Conservation (phyloP, 2,329 filamentous ascomycete species). For the Neopestalotiopsis rosae region DNA sequence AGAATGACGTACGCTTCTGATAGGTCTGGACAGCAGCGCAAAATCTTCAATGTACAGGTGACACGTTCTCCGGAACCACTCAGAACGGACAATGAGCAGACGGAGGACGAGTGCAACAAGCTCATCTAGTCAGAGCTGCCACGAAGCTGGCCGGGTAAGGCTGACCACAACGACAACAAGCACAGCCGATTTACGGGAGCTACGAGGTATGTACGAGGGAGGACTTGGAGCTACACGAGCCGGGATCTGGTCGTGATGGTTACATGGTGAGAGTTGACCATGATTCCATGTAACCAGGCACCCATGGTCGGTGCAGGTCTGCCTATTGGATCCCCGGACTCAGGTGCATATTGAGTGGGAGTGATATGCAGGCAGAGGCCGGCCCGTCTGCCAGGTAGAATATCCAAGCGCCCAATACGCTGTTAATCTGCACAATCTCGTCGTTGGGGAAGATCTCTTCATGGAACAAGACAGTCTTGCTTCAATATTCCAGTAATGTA, state of each 20-base stretch:
- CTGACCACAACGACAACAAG: constrained; percentile 20
- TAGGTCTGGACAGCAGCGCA: background rate
- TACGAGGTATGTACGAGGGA: constrained; percentile 13
- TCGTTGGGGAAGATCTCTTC: background rate
- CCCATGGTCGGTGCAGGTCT: constrained; percentile 28
- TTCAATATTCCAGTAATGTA: background rate
- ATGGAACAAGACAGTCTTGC: background rate
- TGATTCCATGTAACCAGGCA: constrained; percentile 28
- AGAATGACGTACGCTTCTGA: constrained; percentile 1
- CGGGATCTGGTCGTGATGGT: constrained; percentile 20
- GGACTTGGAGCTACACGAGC: constrained; percentile 3
- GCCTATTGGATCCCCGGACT: constrained; percentile 26
- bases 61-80: background rate
- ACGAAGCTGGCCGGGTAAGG: constrained; percentile 30
- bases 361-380: constrained; percentile 22
- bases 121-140: constrained; percentile 23
- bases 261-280: constrained; percentile 28
- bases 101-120: constrained; percentile 18
- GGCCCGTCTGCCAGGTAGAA: constrained; percentile 22
- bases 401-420: constrained; percentile 18
- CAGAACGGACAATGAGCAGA: constrained; percentile 16
- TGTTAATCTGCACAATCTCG: background rate
- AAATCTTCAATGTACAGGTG: background rate
- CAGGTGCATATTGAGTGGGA: constrained; percentile 26
- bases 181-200: background rate